These are phyloP conservation scores for Globisporangium sylvaticum DNA, from an alignment of 352 stramenopile genomes.

Conservation along the genomic window DNA sequence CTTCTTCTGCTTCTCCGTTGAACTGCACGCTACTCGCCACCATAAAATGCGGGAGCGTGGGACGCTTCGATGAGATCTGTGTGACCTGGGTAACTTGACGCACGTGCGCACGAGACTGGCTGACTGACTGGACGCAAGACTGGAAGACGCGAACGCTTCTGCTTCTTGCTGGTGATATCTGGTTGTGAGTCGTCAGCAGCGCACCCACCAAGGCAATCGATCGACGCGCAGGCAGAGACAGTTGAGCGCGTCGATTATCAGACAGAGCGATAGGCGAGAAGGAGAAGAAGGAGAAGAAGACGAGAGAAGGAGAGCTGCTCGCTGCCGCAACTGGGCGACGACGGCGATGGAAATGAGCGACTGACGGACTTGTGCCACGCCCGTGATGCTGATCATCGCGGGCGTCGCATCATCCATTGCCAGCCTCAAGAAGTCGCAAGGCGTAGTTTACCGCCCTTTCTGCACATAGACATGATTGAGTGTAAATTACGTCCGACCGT, in stretches of 20 bases:
- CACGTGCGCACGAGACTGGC: background rate
- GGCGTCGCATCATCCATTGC: background rate
- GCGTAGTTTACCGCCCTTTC: background rate
- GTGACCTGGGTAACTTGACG: background rate
- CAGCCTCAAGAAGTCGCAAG: too few species aligned
- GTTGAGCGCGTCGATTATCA: background rate
- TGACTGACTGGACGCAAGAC: background rate
- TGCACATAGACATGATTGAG: background rate
- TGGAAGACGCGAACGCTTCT: background rate
- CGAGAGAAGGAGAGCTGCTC: background rate
- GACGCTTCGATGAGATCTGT: background rate
- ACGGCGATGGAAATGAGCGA: background rate
- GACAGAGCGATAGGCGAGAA: background rate
- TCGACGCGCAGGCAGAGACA: background rate
- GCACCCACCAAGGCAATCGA: background rate
- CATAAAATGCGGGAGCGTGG: slow-evolving; percentile 8
- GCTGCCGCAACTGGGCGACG: background rate
- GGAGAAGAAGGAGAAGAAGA: background rate
- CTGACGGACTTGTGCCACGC: background rate
- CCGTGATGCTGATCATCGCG: background rate
- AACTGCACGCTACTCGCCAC: background rate
- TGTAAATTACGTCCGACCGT: background rate
- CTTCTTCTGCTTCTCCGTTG: background rate
- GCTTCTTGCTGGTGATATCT: background rate
- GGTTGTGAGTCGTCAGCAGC: background rate